These are phyloP conservation scores for Ganoderma meredithae DNA, from an alignment of 1,284 basidiomycete species.

Conservation along the genomic window DNA sequence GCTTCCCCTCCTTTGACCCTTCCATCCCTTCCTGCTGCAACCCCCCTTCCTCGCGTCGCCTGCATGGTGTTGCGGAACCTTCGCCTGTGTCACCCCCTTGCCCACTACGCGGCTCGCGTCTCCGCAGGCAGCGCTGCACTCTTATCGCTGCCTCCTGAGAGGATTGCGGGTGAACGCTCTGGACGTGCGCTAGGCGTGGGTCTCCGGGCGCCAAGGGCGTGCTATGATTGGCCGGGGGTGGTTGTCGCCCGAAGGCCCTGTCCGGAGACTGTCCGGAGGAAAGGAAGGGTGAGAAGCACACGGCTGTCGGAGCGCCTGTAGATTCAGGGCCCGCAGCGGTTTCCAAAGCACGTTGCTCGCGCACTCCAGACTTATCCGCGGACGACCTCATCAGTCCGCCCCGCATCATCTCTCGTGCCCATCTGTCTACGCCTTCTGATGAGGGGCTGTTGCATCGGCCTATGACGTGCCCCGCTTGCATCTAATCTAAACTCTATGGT, in stretches of 20 bases:
- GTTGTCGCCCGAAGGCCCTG: conserved; percentile 10
- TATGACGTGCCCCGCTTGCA: conserved; percentile 6
- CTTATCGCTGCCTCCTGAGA: background rate
- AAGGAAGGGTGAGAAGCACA: conserved; percentile 1
- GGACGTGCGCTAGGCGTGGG: conserved; percentile 5
- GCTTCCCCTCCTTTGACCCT: background rate
- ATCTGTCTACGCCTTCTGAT: conserved; percentile 22
- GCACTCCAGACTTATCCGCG: conserved; percentile 5
- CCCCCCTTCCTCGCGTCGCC: conserved; percentile 7
- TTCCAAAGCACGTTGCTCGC: conserved; percentile 17
- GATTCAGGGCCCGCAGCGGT: conserved; percentile 5
- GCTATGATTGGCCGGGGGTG: conserved; percentile 7
- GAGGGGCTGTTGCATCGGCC: conserved; percentile 8
- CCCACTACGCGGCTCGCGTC: conserved; percentile 1
- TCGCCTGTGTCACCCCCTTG: background rate
- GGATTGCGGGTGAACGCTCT: background rate
- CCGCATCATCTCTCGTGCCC: conserved; percentile 16
- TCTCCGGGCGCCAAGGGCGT: conserved; percentile 5
- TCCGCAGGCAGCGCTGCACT: background rate
- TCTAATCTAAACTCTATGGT: background rate
- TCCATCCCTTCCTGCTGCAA: background rate
- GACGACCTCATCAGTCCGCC: conserved; percentile 9
- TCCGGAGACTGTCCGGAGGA: conserved; percentile 2
- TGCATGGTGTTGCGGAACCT: background rate
- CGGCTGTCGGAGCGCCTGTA: conserved; percentile 15